Evolutionary conservation across 2,329 filamentous ascomycete species (phyloP).

Genomic region (Esteya vermicola): DNA sequence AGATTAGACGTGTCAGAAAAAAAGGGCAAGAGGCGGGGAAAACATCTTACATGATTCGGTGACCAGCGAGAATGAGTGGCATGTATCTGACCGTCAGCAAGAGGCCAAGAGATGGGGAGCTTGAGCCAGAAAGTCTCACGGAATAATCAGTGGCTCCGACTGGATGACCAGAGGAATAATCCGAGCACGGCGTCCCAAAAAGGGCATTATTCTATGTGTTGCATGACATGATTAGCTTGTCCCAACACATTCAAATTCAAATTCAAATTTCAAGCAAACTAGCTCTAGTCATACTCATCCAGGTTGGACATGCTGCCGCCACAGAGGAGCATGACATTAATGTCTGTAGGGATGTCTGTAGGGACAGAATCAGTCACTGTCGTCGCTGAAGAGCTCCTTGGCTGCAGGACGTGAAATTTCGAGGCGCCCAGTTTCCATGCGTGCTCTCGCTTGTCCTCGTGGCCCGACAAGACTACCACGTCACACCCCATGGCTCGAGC

Average conservation of each 20-base stretch:
- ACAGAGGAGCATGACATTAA: conserved; percentile 27
- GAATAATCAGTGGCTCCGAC: background rate
- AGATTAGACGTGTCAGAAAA: background rate
- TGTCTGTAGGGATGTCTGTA: conserved; percentile 23
- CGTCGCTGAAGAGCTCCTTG: too few relatives aligned
- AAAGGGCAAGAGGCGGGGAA: background rate
- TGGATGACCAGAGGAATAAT: conserved; percentile 5
- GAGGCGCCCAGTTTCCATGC: conserved; percentile 5
- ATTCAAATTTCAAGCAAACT: too few relatives aligned
- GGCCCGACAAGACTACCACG: conserved; percentile 7
- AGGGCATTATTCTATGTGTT: background rate
- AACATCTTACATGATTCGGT: conserved; percentile 19
- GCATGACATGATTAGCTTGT: too few relatives aligned
- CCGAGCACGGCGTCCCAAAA: conserved; percentile 3
- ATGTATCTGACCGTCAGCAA: too few relatives aligned
- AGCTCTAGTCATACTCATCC: background rate
- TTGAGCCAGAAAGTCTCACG: background rate
- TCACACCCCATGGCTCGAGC: conserved; percentile 21
- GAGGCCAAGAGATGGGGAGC: background rate
- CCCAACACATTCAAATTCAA: too few relatives aligned
- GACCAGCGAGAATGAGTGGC: conserved; percentile 28
- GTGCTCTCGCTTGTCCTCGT: conserved; percentile 4
- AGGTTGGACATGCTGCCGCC: conserved; percentile 1
- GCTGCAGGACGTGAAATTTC: conserved; percentile 17
- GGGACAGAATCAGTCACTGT: too few relatives aligned